phyloP scores from a whole-genome alignment of 148 eudicot genomes.

The Amaranthus cruentus region DNA sequence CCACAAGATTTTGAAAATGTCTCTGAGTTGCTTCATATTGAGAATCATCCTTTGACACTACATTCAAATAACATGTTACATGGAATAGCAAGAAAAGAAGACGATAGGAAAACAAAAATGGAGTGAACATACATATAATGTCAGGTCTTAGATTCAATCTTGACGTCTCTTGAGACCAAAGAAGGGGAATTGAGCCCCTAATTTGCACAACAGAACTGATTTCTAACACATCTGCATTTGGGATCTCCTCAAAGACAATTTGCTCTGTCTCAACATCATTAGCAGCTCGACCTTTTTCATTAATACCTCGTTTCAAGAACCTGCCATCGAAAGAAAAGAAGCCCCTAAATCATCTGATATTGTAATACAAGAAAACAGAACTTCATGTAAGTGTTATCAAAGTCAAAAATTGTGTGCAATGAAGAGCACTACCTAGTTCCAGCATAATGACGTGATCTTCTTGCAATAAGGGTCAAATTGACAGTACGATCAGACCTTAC shows the following conservation, averaged over 20 bases:
- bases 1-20: conserved; percentile 82
- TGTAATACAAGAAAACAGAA: not conserved
- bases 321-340: conserved; percentile 33
- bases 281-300: conserved; percentile 95
- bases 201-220: conserved; percentile 90
- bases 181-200: conserved; percentile 94
- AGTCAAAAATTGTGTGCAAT: too few species aligned
- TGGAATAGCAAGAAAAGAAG: conserved; percentile 11
- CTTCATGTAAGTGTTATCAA: not conserved
- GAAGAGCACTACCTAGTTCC: conserved; percentile 64
- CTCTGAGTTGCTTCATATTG: conserved; percentile 71
- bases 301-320: conserved; percentile 90
- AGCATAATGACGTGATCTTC: conserved; percentile 92
- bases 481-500: conserved; percentile 51
- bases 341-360: not conserved
- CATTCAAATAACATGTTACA: conserved; percentile 15
- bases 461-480: conserved; percentile 76
- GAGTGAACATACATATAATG: conserved; percentile 64
- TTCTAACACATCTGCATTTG: conserved; percentile 40
- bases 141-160: conserved; percentile 77
- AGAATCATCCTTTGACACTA: conserved; percentile 76
- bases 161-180: conserved; percentile 98
- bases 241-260: conserved; percentile 73
- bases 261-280: conserved; percentile 99
- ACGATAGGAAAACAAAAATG: not conserved